Percentiles rank a stretch among this genome's conserved stretches.
phyloP scores from a whole-genome alignment of 345 rosid genomes.

The Anastatica hierochuntica region DNA sequence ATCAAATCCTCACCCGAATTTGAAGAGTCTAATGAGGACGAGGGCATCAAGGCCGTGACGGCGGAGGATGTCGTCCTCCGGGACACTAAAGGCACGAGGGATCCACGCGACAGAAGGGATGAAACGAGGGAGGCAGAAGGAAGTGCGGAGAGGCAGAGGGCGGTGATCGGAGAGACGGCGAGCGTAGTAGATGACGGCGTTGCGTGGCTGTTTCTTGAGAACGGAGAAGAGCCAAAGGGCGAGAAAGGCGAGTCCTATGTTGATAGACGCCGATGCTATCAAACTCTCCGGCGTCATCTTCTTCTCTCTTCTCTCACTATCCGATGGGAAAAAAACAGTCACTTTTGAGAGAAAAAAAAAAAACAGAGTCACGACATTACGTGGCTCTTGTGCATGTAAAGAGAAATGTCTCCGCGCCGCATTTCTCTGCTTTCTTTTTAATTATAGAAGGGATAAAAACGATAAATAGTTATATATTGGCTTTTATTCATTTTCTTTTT shows the following conservation, averaged over 20 bases:
- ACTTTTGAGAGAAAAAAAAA: too few relatives aligned
- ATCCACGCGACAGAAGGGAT: constrained; percentile 87
- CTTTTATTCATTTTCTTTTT: too few relatives aligned
- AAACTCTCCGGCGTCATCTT: constrained; percentile 60
- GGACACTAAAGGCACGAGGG: constrained; percentile 50
- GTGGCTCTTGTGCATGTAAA: too few relatives aligned
- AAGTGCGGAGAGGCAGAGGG: constrained; percentile 24
- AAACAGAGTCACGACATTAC: too few relatives aligned
- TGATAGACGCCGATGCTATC: constrained; percentile 66
- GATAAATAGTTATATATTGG: too few relatives aligned
- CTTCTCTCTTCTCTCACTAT: not conserved
- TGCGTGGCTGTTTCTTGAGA: constrained; percentile 68
- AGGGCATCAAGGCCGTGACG: constrained; percentile 70
- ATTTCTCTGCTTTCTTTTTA: too few relatives aligned
- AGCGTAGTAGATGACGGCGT: constrained; percentile 69
- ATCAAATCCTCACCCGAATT: constrained; percentile 54
- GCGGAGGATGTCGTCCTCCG: constrained; percentile 62
- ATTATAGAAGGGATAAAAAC: too few relatives aligned
- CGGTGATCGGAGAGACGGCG: constrained; percentile 47
- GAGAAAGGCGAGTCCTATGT: constrained; percentile 61
- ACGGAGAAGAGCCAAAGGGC: constrained; percentile 68
- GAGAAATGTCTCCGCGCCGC: too few relatives aligned
- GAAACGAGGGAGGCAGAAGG: constrained; percentile 41
- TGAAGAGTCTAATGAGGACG: constrained; percentile 71
- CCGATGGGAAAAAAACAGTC: too few relatives aligned